Evolutionary conservation across 805 yeast genomes (phyloP).

Genomic region (Wickerhamomyces bovis): DNA sequence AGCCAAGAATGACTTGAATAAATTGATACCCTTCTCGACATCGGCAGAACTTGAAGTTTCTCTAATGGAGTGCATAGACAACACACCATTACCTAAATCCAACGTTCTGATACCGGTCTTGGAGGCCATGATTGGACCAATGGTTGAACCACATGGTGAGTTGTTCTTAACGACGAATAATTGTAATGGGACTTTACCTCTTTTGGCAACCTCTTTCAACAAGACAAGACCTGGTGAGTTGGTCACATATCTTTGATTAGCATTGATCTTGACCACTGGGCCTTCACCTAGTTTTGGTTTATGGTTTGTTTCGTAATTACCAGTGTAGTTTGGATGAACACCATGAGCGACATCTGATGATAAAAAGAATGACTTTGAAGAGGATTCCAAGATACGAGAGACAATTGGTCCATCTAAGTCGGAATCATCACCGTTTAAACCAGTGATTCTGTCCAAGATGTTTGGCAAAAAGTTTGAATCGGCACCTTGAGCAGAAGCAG

Average conservation of each 20-base stretch:
- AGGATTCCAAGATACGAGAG: constrained; percentile 44
- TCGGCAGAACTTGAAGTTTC: constrained; percentile 86
- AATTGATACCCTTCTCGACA: constrained; percentile 50
- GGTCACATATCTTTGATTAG: constrained; percentile 93
- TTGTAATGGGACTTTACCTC: constrained; percentile 75
- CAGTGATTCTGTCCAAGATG: constrained; percentile 61
- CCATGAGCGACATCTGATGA: constrained; percentile 98
- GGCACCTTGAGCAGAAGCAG: constrained; percentile 94
- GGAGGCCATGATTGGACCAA: constrained; percentile 89
- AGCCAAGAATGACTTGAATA: constrained; percentile 61
- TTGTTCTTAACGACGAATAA: constrained; percentile 90
- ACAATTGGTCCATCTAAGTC: constrained; percentile 25
- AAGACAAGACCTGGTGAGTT: constrained; percentile 85
- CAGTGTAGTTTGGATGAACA: constrained; percentile 85
- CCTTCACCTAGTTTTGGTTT: constrained; percentile 81
- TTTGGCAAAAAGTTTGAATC: constrained; percentile 87
- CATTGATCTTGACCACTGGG: constrained; percentile 89
- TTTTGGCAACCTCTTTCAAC: constrained; percentile 63
- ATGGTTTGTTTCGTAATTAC: constrained; percentile 70
- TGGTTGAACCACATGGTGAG: constrained; percentile 93
- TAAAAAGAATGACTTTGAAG: constrained; percentile 76
- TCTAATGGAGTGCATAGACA: constrained; percentile 90
- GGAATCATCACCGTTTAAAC: constrained; percentile 28
- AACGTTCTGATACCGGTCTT: constrained; percentile 81
- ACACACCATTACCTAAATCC: constrained; percentile 87